Evolutionary conservation across 371 early-diverging fungal species (phyloP), one percentile per base, ranked within the genome.

Genomic region (Gilbertella persicaria): DNA sequence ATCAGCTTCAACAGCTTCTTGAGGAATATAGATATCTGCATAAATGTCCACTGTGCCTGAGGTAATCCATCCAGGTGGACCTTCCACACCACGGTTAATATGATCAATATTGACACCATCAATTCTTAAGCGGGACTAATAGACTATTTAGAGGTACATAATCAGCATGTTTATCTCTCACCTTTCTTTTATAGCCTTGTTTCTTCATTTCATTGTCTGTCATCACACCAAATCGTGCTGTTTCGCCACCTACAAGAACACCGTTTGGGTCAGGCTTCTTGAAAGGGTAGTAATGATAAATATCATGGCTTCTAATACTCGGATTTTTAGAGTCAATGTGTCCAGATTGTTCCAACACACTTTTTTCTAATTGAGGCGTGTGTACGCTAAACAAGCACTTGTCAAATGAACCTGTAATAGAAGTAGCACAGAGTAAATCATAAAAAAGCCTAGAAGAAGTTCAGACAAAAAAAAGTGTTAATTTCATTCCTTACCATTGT

Each of bases 1-100:
- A 29, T 77, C 73, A 1, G 79, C 82, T 50, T 72, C 71, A 1
- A 77, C 79, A 2, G 86, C 79, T 41, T 87, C 83, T 24, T 75
- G 60, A 1, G 92, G 92, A 38, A 91, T 85, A 51, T 73, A 77
- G 40, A 92, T 79, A 45, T 87, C 81, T 12, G 91, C 87, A 9
- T 81, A 79, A 3, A 97, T 73, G 62, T 96, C 96, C 0, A 98
- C 82, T 8, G 81, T 88, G 10, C 96, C 97, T 1, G 88, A 80
- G 5, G 89, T 93, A 52, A 98, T 90, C 98, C 98, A 98, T 4
- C 92, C 91, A 29, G 95, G 86, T 0, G 98, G 97, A 0, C 96
- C 97, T 21, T 83, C 82, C 4, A 89, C 82, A 12, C 94, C 94
- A 21, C 82, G 75, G 69, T 94, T 94, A 36, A 98, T 68, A 68